Conservation (phyloP, 306 rosid species). For the Morella rubra region DNA sequence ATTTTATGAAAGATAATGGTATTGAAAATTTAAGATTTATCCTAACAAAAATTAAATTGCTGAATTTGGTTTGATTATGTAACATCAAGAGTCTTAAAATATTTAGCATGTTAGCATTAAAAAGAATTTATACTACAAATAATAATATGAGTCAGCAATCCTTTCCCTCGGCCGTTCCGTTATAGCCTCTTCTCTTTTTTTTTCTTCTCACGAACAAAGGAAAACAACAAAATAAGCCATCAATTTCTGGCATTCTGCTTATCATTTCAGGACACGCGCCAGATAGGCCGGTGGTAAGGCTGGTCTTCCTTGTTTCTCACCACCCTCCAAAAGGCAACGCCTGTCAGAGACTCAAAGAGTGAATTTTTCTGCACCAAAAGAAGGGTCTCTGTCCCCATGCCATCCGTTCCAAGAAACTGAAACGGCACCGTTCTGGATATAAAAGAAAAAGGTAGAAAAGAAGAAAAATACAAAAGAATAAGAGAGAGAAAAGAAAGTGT, state of each 20-base stretch:
- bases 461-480: background rate
- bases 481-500: background rate
- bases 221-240: too few species aligned
- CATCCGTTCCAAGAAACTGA: background rate
- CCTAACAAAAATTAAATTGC: too few species aligned
- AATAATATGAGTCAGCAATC: too few species aligned
- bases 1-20: too few species aligned
- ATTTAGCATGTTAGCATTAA: too few species aligned
- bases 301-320: conserved; percentile 7
- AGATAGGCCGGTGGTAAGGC: background rate
- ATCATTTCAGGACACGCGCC: background rate
- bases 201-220: too few species aligned
- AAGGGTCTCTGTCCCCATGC: background rate
- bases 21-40: too few species aligned
- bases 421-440: background rate
- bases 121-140: too few species aligned
- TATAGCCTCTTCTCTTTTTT: too few species aligned
- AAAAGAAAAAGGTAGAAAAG: background rate
- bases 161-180: too few species aligned
- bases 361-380: background rate
- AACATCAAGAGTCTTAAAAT: too few species aligned
- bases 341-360: conserved; percentile 11
- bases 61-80: too few species aligned
- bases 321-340: conserved; percentile 2
- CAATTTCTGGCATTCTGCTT: background rate